Evolutionary conservation across 2,329 filamentous ascomycete genomes (phyloP).

Genomic region (Orbilia oligospora): DNA sequence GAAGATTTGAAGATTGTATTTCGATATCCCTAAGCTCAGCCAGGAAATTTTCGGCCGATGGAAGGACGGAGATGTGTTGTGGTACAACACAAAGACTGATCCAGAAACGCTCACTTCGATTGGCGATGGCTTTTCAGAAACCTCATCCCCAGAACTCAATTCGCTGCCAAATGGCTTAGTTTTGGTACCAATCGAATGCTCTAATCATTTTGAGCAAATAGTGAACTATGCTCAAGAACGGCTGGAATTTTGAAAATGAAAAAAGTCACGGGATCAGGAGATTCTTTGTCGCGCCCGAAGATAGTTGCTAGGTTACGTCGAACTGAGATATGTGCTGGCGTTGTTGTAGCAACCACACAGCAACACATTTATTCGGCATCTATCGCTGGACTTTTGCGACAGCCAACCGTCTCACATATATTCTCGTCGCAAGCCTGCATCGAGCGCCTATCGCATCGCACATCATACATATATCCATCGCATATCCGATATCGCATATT

Average conservation of each 20-base stretch:
- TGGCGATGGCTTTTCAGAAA: neutral
- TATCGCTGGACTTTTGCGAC: neutral
- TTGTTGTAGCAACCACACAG: conserved; percentile 57
- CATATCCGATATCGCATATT: conserved; percentile 16
- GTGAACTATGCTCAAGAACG: neutral
- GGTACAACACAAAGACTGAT: conserved; percentile 1
- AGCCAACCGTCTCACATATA: conserved; percentile 15
- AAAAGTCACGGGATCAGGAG: conserved; percentile 14
- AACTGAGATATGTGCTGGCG: neutral
- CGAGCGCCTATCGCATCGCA: conserved; percentile 17
- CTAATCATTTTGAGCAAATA: neutral
- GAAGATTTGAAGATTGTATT: conserved; percentile 11
- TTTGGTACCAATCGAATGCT: conserved; percentile 1
- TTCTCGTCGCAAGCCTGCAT: conserved; percentile 23
- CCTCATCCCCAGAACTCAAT: neutral
- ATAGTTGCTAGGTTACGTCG: neutral
- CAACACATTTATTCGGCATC: conserved; percentile 36
- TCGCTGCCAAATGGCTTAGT: neutral
- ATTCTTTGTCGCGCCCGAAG: neutral
- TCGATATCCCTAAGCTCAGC: neutral
- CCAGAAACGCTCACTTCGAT: neutral
- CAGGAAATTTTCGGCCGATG: conserved; percentile 29
- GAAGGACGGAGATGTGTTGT: conserved; percentile 28
- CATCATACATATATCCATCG: conserved; percentile 10
- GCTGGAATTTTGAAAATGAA: conserved; percentile 4